Evolutionary conservation across 1,284 basidiomycete genomes (phyloP).

Genomic region (Tilletiaria anomala): DNA sequence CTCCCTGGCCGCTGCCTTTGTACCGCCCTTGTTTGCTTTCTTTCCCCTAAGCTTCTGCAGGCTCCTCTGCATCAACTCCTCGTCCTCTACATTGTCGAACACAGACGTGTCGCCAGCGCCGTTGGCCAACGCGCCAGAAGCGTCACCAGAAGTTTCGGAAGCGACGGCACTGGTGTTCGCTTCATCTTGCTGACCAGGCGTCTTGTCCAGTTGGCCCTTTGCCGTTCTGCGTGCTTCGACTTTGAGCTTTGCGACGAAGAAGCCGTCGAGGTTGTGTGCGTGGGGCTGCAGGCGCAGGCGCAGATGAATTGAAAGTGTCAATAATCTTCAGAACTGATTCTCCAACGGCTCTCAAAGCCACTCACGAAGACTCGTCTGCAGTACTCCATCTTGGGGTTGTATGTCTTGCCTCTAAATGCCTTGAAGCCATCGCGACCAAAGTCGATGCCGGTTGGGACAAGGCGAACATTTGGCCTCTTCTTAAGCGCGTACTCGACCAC

Average conservation of each 20-base stretch:
- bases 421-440: constrained; percentile 89
- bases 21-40: too few relatives aligned
- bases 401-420: constrained; percentile 72
- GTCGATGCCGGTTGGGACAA: constrained; percentile 81
- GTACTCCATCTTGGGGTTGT: constrained; percentile 56
- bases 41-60: too few relatives aligned
- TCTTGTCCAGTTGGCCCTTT: too few relatives aligned
- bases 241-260: constrained; percentile 97
- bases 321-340: not conserved
- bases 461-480: constrained; percentile 84
- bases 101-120: too few relatives aligned
- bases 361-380: constrained; percentile 26
- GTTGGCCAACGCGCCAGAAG: too few relatives aligned
- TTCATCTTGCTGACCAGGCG: too few relatives aligned
- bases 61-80: too few relatives aligned
- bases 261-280: constrained; percentile 70
- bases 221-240: too few relatives aligned
- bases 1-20: too few relatives aligned
- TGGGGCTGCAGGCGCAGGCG: constrained; percentile 13
- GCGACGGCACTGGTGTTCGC: too few relatives aligned
- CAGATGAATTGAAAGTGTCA: not conserved
- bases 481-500: constrained; percentile 96
- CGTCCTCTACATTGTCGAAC: too few relatives aligned
- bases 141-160: too few relatives aligned
- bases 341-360: not conserved